These are phyloP conservation scores for Citrus sp. DNA, from an alignment of 345 rosid genomes.

Conservation along the genomic window DNA sequence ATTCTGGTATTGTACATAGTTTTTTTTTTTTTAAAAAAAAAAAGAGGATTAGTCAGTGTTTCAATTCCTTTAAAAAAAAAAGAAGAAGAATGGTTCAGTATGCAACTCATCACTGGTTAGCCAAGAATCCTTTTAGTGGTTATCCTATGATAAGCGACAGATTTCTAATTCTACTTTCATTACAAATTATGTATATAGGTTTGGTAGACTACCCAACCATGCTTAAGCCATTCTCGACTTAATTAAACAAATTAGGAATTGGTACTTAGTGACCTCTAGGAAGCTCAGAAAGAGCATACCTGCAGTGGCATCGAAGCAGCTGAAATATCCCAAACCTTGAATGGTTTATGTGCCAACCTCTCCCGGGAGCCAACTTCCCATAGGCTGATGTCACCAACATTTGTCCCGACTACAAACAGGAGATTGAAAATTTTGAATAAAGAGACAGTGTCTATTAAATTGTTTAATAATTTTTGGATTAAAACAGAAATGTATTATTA, in stretches of 20 bases:
- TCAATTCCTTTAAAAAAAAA: not conserved
- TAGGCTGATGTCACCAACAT: constrained; percentile 41
- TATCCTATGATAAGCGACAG: not conserved
- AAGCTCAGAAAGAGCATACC: constrained; percentile 21
- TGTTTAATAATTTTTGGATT: not conserved
- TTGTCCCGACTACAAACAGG: constrained; percentile 40
- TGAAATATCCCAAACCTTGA: constrained; percentile 46
- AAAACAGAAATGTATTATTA: not conserved
- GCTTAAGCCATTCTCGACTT: not conserved
- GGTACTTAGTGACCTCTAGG: not conserved
- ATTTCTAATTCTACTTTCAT: not conserved
- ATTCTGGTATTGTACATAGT: constrained; percentile 22
- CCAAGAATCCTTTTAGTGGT: not conserved
- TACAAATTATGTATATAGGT: not conserved
- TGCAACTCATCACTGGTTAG: not conserved
- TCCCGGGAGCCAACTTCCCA: constrained; percentile 46
- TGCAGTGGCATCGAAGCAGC: constrained; percentile 34
- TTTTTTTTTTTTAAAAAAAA: not conserved
- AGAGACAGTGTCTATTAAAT: not conserved
- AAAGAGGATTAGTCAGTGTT: not conserved
- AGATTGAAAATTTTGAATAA: not conserved
- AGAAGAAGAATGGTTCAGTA: not conserved
- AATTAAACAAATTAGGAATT: not conserved
- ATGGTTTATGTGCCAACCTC: constrained; percentile 37
- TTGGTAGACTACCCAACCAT: not conserved